These are phyloP conservation scores for Clavispora asparagi DNA, from an alignment of 805 yeast genomes.

Conservation along the genomic window DNA sequence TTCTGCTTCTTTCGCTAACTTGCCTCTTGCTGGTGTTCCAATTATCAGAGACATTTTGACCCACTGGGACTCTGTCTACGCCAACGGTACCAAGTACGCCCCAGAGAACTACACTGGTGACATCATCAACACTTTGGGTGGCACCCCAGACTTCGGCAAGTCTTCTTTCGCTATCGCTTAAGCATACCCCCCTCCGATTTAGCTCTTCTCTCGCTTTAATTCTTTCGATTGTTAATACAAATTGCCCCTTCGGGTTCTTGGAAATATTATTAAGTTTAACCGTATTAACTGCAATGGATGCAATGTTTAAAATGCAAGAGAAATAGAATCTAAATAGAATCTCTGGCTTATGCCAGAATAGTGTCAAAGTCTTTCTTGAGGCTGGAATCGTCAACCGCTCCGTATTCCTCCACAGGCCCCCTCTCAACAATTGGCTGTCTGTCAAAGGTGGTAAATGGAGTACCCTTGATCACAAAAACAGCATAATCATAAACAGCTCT, in stretches of 20 bases:
- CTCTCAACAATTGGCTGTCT: slow-evolving; percentile 17
- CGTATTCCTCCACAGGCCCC: slow-evolving; percentile 8
- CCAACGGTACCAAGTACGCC: slow-evolving; percentile 26
- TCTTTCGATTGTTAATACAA: neutral
- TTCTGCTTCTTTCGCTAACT: slow-evolving; percentile 43
- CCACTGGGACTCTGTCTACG: slow-evolving; percentile 42
- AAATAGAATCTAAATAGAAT: too few relatives aligned
- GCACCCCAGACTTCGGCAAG: slow-evolving; percentile 37
- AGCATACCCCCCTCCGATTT: neutral
- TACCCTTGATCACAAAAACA: slow-evolving; percentile 29
- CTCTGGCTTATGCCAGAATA: neutral
- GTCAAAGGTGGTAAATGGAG: slow-evolving; percentile 43
- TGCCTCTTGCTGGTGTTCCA: slow-evolving; percentile 50
- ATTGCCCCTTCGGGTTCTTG: slow-evolving; percentile 3
- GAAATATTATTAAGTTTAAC: too few relatives aligned
- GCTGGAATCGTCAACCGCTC: slow-evolving; percentile 14
- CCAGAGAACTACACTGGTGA: slow-evolving; percentile 60
- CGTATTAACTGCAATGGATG: too few relatives aligned
- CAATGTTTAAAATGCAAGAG: too few relatives aligned
- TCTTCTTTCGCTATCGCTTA: slow-evolving; percentile 20
- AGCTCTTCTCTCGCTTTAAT: neutral
- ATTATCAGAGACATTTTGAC: slow-evolving; percentile 47
- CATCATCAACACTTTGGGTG: slow-evolving; percentile 50
- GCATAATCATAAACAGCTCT: slow-evolving; percentile 37
- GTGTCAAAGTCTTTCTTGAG: neutral